phyloP scores from a whole-genome alignment of 2,329 filamentous ascomycete genomes.

The Botrytis paeoniae region DNA sequence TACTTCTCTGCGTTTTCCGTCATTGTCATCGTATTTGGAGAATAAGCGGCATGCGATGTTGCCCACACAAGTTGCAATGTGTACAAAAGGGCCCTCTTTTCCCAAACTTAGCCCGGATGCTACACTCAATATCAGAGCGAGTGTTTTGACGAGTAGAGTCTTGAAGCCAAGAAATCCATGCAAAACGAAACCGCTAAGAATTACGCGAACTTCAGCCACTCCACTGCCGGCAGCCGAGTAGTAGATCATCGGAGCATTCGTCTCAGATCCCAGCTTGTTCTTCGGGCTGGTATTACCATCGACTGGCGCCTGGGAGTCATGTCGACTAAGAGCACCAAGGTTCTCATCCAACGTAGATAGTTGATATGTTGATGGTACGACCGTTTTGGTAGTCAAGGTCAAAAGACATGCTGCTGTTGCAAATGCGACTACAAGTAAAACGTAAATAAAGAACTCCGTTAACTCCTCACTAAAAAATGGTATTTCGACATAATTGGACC shows the following conservation, averaged over 20 bases:
- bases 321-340: slow-evolving; percentile 62
- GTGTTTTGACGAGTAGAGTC: slow-evolving; percentile 81
- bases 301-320: slow-evolving; percentile 39
- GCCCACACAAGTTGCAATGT: slow-evolving; percentile 91
- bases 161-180: slow-evolving; percentile 91
- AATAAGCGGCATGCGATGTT: slow-evolving; percentile 96
- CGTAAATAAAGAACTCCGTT: slow-evolving; percentile 76
- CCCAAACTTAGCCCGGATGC: slow-evolving; percentile 90
- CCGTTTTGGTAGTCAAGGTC: slow-evolving; percentile 87
- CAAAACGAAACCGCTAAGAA: slow-evolving; percentile 94
- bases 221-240: slow-evolving; percentile 95
- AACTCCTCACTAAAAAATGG: slow-evolving; percentile 45
- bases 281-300: slow-evolving; percentile 46
- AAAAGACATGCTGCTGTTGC: slow-evolving; percentile 72
- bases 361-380: slow-evolving; percentile 83
- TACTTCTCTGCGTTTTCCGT: slow-evolving; percentile 89
- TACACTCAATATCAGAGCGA: slow-evolving; percentile 81
- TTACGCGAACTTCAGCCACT: slow-evolving; percentile 95
- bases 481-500: slow-evolving; percentile 48
- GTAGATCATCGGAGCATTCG: slow-evolving; percentile 75
- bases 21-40: slow-evolving; percentile 87
- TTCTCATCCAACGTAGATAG: slow-evolving; percentile 92
- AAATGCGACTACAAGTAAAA: slow-evolving; percentile 67
- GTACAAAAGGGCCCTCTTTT: slow-evolving; percentile 93
- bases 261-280: slow-evolving; percentile 27